phyloP scores from a whole-genome alignment of 139 green algal species.

The Chlamydomonas schloesseri region DNA sequence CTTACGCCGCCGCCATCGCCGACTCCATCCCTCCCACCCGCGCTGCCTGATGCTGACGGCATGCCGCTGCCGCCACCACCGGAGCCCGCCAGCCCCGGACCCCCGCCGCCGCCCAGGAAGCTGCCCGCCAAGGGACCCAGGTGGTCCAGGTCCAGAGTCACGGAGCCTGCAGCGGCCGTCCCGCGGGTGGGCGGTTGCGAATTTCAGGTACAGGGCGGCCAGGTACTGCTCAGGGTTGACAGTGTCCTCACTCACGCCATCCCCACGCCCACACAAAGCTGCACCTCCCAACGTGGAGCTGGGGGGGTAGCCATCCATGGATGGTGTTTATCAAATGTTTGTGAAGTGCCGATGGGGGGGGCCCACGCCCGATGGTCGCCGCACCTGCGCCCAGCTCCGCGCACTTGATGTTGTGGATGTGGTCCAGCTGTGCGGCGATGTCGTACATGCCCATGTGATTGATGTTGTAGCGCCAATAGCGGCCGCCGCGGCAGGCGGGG shows the following conservation, averaged over 20 bases:
- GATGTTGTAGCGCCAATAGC: conserved; percentile 91
- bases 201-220: too few relatives aligned
- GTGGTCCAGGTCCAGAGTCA: conserved; percentile 42
- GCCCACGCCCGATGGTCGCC: neutral
- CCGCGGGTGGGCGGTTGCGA: too few relatives aligned
- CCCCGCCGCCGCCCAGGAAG: neutral
- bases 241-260: too few relatives aligned
- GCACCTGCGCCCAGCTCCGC: conserved; percentile 71
- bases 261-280: too few relatives aligned
- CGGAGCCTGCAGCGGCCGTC: conserved; percentile 16
- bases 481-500: conserved; percentile 45
- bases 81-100: neutral
- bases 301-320: too few relatives aligned
- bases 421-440: conserved; percentile 79
- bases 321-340: too few relatives aligned
- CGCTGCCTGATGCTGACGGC: too few relatives aligned
- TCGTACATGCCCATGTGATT: conserved; percentile 90
- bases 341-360: too few relatives aligned
- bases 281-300: too few relatives aligned
- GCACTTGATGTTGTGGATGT: conserved; percentile 89
- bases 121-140: conserved; percentile 33
- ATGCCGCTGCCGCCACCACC: neutral
- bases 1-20: too few relatives aligned
- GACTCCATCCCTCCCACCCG: too few relatives aligned
- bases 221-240: too few relatives aligned